These are phyloP conservation scores for Populus trichocarpa DNA, from an alignment of 441 rosid genomes.

Conservation along the genomic window DNA sequence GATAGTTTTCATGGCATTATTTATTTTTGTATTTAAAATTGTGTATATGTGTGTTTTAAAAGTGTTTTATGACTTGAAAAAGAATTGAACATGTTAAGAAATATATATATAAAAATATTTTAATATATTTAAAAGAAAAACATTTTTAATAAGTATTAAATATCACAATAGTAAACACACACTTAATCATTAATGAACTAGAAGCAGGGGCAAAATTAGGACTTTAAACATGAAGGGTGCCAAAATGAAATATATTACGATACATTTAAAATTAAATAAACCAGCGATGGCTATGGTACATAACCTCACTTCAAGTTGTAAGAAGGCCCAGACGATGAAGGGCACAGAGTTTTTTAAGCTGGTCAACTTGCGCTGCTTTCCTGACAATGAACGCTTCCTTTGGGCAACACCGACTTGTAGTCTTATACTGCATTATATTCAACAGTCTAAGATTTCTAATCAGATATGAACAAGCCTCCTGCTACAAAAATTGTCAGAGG, in stretches of 20 bases:
- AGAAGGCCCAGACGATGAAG: not conserved
- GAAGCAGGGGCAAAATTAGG: not conserved
- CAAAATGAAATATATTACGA: too few species aligned
- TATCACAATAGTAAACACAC: too few species aligned
- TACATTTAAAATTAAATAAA: too few species aligned
- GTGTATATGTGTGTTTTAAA: rapidly evolving
- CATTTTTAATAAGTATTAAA: too few species aligned
- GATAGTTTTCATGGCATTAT: too few species aligned
- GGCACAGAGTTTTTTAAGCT: not conserved
- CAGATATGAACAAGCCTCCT: not conserved
- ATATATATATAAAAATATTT: too few species aligned
- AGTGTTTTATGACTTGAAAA: too few species aligned
- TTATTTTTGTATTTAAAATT: too few species aligned
- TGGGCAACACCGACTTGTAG: not conserved
- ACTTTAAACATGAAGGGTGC: not conserved
- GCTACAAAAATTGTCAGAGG: not conserved
- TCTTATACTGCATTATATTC: not conserved
- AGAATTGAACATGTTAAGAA: too few species aligned
- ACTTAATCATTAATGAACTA: too few species aligned
- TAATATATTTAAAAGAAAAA: too few species aligned
- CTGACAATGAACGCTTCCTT: not conserved
- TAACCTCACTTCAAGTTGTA: not conserved
- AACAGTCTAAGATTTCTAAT: constrained; percentile 24
- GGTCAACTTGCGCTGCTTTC: constrained; percentile 22
- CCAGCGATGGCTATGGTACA: too few species aligned